Percentiles rank a stretch among this genome's conserved stretches.
Evolutionary conservation across 371 early-diverging fungal species (phyloP).

Genomic region (Paraphysoderma sedebokerense): DNA sequence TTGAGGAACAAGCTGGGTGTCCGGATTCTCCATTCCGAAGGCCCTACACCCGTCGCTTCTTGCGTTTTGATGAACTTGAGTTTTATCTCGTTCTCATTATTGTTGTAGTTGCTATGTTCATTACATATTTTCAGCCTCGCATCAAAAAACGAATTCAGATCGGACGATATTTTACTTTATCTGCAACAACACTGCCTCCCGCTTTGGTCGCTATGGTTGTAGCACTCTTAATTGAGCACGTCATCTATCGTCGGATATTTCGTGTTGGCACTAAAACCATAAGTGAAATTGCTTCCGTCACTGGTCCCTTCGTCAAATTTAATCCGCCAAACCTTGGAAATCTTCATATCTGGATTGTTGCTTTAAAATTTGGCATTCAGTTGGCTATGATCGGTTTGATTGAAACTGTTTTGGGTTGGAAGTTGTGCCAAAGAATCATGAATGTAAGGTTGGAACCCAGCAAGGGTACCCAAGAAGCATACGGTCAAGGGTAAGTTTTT

Average conservation of each 20-base stretch:
- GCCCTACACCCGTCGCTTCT: neutral
- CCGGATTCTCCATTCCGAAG: neutral
- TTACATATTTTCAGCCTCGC: conserved; percentile 5
- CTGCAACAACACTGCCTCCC: neutral
- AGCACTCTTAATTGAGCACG: neutral
- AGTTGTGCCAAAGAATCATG: neutral
- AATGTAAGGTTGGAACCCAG: neutral
- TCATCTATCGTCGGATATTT: neutral
- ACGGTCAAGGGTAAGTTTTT: neutral
- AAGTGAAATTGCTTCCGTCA: neutral
- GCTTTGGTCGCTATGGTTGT: neutral
- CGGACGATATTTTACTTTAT: neutral
- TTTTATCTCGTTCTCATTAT: conserved; percentile 2
- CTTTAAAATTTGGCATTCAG: neutral
- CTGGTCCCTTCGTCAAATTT: neutral
- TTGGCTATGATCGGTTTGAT: neutral
- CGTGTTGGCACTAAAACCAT: neutral
- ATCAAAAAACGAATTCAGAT: neutral
- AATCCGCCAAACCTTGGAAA: neutral
- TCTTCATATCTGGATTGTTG: neutral
- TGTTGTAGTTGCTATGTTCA: conserved; percentile 2
- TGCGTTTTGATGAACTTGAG: neutral
- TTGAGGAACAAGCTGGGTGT: neutral
- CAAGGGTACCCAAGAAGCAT: neutral
- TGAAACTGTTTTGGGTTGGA: conserved; percentile 1